phyloP scores from a whole-genome alignment of 768 basidiomycete species.

The Cystofilobasidium macerans region DNA sequence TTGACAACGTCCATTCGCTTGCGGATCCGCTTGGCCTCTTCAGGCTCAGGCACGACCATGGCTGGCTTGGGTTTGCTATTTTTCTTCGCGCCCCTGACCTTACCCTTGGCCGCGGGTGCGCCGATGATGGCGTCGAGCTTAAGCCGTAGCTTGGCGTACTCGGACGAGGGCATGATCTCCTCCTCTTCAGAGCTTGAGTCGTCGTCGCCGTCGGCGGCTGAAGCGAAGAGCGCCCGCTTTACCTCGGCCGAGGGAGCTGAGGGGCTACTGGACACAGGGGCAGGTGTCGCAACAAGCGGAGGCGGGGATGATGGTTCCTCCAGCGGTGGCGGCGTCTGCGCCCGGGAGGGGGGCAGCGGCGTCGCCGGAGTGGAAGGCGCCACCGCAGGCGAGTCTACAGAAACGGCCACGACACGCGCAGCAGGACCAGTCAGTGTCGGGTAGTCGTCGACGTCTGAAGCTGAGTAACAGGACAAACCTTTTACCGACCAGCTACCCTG shows the following conservation, averaged over 20 bases:
- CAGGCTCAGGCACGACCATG: constrained; percentile 22
- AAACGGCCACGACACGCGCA: not conserved
- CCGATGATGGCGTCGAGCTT: constrained; percentile 23
- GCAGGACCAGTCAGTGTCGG: not conserved
- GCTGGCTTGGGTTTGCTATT: constrained; percentile 5
- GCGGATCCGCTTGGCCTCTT: constrained; percentile 29
- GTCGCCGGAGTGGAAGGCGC: constrained; percentile 11
- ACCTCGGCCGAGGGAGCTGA: not conserved
- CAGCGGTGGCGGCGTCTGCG: not conserved
- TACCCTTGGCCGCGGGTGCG: not conserved
- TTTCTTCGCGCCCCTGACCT: constrained; percentile 13
- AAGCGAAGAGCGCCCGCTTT: not conserved
- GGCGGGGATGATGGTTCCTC: not conserved
- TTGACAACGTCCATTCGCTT: constrained; percentile 35
- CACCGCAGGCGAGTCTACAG: constrained; percentile 1
- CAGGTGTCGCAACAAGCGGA: not conserved
- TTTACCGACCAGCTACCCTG: constrained; percentile 30
- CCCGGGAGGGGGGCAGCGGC: constrained; percentile 1
- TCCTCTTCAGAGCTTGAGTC: constrained; percentile 17
- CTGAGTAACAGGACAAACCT: not conserved
- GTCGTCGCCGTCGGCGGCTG: constrained; percentile 1
- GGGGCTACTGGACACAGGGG: not conserved
- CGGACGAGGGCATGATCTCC: constrained; percentile 14
- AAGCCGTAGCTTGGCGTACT: constrained; percentile 23
- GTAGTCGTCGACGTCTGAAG: not conserved